Evolutionary conservation across 371 early-diverging fungal genomes (phyloP), one percentile per base, ranked within the genome.

Genomic region (Circinella umbellata): DNA sequence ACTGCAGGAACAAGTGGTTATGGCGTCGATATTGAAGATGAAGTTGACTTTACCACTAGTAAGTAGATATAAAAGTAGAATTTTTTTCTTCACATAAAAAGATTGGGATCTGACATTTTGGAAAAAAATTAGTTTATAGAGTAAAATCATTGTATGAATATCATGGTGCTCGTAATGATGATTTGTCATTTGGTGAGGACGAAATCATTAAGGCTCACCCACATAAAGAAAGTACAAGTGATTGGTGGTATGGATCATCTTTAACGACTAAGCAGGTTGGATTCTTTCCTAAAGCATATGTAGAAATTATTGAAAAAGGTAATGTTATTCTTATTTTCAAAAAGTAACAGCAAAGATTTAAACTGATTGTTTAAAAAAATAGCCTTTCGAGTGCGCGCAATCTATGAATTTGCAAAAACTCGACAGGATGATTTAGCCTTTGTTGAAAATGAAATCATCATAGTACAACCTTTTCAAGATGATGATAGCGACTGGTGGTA

Each of bases 401-500:
- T 86, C 3, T 84, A 82, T 68, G 69, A 73, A 11, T 86, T 80
- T 63, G 59, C 46, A 34, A 84, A 84, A 48, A 73, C 73, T 0
- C 73, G 83, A 18, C 61, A 71, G 35, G 87, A 85, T 63, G 87
- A 87, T 57, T 73, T 87, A 37, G 75, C 62, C 9, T 85, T 87
- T 61, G 66, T 63, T 5, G 84, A 78, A 54, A 81, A 82, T 42
- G 80, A 83, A 59, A 69, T 82, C 37, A 78, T 87, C 61, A 57
- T 74, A 10, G 77, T 82, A 15, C 85, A 86, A 51, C 86, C 86
- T 4, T 84, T 83, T 49, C 84, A 86, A 71, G 83, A 83, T 66
- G 77, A 82, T 59, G 68, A 69, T 39, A 74, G 82, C 53, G 82
- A 80, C 55, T 86, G 81, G 81, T 83, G 79, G 80, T 81, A 78